Percentiles rank a stretch among this genome's conserved stretches.
These are phyloP conservation scores for Agaricus blazei DNA, from an alignment of 768 basidiomycete species.

Conservation along the genomic window DNA sequence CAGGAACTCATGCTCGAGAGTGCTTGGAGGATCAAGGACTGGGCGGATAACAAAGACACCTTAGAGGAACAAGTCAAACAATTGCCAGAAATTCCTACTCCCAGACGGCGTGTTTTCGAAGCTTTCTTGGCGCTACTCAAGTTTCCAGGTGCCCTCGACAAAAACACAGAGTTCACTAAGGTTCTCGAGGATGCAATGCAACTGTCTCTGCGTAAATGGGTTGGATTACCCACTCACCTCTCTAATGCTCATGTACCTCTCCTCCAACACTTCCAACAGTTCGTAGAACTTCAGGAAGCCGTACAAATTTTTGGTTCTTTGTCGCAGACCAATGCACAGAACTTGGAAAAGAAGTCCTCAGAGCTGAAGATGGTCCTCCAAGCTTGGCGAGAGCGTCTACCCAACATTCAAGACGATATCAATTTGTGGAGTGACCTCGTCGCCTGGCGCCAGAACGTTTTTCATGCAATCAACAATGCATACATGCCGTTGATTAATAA, in stretches of 20 bases:
- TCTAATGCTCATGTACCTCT: slow-evolving; percentile 93
- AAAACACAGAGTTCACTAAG: slow-evolving; percentile 83
- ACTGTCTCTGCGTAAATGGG: slow-evolving; percentile 93
- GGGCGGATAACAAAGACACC: slow-evolving; percentile 73
- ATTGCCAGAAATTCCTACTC: slow-evolving; percentile 84
- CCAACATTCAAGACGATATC: slow-evolving; percentile 95
- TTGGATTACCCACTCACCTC: slow-evolving; percentile 77
- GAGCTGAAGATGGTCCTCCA: slow-evolving; percentile 96
- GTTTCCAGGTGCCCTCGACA: slow-evolving; percentile 72
- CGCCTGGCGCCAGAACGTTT: slow-evolving; percentile 98
- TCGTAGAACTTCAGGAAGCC: slow-evolving; percentile 95
- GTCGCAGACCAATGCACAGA: slow-evolving; percentile 77
- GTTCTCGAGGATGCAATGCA: slow-evolving; percentile 96
- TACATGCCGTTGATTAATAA: slow-evolving; percentile 87
- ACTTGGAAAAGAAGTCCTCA: slow-evolving; percentile 90
- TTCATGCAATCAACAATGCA: slow-evolving; percentile 92
- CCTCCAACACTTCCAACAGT: slow-evolving; percentile 97
- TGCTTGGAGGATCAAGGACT: slow-evolving; percentile 92
- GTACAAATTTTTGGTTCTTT: slow-evolving; percentile 91
- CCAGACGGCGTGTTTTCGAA: slow-evolving; percentile 96
- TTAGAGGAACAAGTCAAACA: slow-evolving; percentile 79
- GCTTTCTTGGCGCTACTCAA: slow-evolving; percentile 89
- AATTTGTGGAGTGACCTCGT: slow-evolving; percentile 99
- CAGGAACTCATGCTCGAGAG: slow-evolving; percentile 91
- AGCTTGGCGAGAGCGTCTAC: slow-evolving; percentile 95